These are phyloP conservation scores for Keqinozyma sinolaborantium DNA, from an alignment of 1,139 yeast genomes.

Conservation along the genomic window DNA sequence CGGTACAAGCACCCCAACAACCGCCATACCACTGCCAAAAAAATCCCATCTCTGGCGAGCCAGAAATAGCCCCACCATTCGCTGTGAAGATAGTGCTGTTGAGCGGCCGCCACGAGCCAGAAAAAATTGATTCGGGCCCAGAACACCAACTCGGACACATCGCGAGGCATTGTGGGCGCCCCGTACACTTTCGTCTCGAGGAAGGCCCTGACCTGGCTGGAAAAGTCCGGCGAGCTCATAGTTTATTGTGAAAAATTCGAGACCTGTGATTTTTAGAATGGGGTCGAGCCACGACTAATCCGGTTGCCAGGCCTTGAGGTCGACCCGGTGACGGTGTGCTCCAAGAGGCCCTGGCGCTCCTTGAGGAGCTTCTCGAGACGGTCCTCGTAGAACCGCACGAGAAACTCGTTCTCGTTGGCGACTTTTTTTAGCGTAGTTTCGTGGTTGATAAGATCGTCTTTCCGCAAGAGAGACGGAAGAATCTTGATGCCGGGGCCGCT, in stretches of 20 bases:
- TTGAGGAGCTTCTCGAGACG: conserved; percentile 36
- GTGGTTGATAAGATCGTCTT: conserved; percentile 30
- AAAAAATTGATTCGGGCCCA: conserved; percentile 3
- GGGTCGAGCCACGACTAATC: conserved; percentile 39
- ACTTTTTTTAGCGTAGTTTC: conserved; percentile 24
- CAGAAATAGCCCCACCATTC: conserved; percentile 12
- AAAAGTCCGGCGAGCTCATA: too few relatives aligned
- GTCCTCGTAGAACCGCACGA: conserved; percentile 25
- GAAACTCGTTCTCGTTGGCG: conserved; percentile 31
- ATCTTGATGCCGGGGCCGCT: conserved; percentile 42
- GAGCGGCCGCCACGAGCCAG: conserved; percentile 2
- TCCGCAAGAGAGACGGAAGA: conserved; percentile 35
- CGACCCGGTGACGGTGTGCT: conserved; percentile 21
- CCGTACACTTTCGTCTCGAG: not conserved
- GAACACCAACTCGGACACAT: conserved; percentile 5
- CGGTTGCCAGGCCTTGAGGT: conserved; percentile 35
- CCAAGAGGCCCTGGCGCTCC: conserved; percentile 36
- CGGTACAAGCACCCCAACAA: conserved; percentile 8
- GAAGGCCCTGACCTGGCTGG: not conserved
- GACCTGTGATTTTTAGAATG: too few relatives aligned
- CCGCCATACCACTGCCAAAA: conserved; percentile 15
- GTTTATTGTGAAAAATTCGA: too few relatives aligned
- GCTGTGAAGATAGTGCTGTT: conserved; percentile 6
- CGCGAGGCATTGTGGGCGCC: conserved; percentile 8
- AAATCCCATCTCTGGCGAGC: conserved; percentile 23